phyloP scores from a whole-genome alignment of 2,329 filamentous ascomycete genomes.

The Alternaria arborescens region DNA sequence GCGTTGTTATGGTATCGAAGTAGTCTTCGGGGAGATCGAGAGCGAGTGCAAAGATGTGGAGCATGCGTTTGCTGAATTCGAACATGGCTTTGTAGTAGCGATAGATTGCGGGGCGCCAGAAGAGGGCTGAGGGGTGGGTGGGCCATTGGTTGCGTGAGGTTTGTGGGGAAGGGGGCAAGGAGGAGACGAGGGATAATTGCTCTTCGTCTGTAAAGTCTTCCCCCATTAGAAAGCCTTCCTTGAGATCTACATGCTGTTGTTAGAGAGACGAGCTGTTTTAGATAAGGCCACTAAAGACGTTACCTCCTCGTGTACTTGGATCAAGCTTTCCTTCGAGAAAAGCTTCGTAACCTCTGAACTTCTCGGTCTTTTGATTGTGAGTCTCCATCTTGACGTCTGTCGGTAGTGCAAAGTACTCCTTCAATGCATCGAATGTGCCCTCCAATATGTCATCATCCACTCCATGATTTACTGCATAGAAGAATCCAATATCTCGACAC shows the following conservation, averaged over 20 bases:
- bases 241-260: slow-evolving; percentile 33
- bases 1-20: slow-evolving; percentile 51
- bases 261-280: neutral
- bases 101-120: slow-evolving; percentile 44
- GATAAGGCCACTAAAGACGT: neutral
- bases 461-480: slow-evolving; percentile 45
- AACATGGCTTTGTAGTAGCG: slow-evolving; percentile 44
- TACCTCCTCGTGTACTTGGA: slow-evolving; percentile 46
- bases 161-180: slow-evolving; percentile 21
- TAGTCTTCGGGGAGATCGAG: slow-evolving; percentile 52
- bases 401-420: slow-evolving; percentile 43
- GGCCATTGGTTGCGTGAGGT: slow-evolving; percentile 45
- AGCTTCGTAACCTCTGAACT: slow-evolving; percentile 49
- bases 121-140: slow-evolving; percentile 33
- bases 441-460: slow-evolving; percentile 39
- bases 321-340: slow-evolving; percentile 50
- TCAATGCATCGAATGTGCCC: slow-evolving; percentile 40
- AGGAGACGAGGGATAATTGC: slow-evolving; percentile 35
- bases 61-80: slow-evolving; percentile 44
- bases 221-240: slow-evolving; percentile 49
- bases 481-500: slow-evolving; percentile 46
- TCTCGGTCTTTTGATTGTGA: slow-evolving; percentile 47
- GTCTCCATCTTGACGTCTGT: slow-evolving; percentile 48
- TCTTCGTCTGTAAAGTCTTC: slow-evolving; percentile 47
- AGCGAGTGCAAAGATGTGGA: slow-evolving; percentile 50